These are phyloP conservation scores for Farysia itapuensis DNA, from an alignment of 1,284 basidiomycete species.

Conservation along the genomic window DNA sequence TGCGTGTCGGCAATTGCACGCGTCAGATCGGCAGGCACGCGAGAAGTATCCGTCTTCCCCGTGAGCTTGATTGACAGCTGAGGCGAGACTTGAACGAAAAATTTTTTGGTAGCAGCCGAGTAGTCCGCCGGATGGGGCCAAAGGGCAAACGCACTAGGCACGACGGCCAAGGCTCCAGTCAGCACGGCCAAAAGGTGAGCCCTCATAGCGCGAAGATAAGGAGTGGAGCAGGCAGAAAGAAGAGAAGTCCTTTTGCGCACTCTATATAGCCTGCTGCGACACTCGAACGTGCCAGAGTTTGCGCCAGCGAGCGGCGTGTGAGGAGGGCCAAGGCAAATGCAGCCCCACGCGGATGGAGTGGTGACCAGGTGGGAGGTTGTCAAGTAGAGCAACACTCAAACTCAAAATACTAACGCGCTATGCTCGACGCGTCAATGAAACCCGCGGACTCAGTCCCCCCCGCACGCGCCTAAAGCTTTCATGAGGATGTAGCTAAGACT, in stretches of 20 bases:
- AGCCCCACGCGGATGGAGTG: too few species aligned
- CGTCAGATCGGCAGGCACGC: slow-evolving; percentile 62
- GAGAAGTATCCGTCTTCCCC: slow-evolving; percentile 38
- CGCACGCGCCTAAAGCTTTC: too few species aligned
- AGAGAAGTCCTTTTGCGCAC: too few species aligned
- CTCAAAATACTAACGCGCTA: too few species aligned
- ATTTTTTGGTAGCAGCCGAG: slow-evolving; percentile 64
- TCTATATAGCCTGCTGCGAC: too few species aligned
- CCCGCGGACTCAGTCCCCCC: too few species aligned
- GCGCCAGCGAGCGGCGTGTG: neutral
- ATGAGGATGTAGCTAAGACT: too few species aligned
- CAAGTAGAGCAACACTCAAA: too few species aligned
- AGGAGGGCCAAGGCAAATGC: too few species aligned
- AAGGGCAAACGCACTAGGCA: slow-evolving; percentile 11
- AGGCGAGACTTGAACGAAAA: slow-evolving; percentile 63
- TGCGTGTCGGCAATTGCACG: slow-evolving; percentile 63
- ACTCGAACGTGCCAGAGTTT: too few species aligned
- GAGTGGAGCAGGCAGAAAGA: neutral
- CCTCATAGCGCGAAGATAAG: neutral
- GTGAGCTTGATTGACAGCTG: slow-evolving; percentile 64
- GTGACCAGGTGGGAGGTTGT: too few species aligned
- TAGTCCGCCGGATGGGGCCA: slow-evolving; percentile 62
- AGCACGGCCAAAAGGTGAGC: neutral
- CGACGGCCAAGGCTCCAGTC: neutral
- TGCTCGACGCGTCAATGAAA: too few species aligned